phyloP scores from a whole-genome alignment of 106 monocot genomes.

The Vanilla planifolia region DNA sequence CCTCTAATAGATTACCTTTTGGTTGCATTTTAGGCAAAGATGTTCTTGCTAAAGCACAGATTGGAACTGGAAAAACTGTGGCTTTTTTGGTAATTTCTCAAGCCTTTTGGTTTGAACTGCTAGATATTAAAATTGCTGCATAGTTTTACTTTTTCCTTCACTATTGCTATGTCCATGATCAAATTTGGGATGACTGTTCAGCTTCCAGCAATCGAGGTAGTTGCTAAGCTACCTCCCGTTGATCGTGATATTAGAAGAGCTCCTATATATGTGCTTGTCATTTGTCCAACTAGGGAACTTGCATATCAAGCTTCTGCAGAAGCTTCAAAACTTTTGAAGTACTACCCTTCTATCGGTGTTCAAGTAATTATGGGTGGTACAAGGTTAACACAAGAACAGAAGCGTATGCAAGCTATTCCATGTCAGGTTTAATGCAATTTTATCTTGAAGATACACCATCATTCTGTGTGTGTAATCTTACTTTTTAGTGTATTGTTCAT shows the following conservation, averaged over 20 bases:
- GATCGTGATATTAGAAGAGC: constrained; percentile 66
- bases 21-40: constrained; percentile 68
- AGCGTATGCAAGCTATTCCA: constrained; percentile 78
- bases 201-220: constrained; percentile 90
- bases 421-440: constrained; percentile 48
- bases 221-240: constrained; percentile 54
- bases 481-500: not conserved
- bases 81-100: constrained; percentile 72
- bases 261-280: constrained; percentile 77
- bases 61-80: constrained; percentile 92
- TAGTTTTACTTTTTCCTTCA: not conserved
- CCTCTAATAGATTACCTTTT: no score
- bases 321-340: constrained; percentile 61
- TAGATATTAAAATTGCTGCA: not conserved
- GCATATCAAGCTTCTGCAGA: constrained; percentile 85
- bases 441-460: not conserved
- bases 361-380: constrained; percentile 92
- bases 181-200: constrained; percentile 12
- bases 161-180: not conserved
- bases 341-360: constrained; percentile 66
- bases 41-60: constrained; percentile 90
- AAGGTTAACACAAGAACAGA: constrained; percentile 69
- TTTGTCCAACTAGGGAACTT: constrained; percentile 91
- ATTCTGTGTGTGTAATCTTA: not conserved
- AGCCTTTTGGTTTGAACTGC: not conserved